Percentiles rank a stretch among this genome's conserved stretches.
Evolutionary conservation across 495 filamentous ascomycete species (phyloP).

Genomic region (Cairneyella variabilis): DNA sequence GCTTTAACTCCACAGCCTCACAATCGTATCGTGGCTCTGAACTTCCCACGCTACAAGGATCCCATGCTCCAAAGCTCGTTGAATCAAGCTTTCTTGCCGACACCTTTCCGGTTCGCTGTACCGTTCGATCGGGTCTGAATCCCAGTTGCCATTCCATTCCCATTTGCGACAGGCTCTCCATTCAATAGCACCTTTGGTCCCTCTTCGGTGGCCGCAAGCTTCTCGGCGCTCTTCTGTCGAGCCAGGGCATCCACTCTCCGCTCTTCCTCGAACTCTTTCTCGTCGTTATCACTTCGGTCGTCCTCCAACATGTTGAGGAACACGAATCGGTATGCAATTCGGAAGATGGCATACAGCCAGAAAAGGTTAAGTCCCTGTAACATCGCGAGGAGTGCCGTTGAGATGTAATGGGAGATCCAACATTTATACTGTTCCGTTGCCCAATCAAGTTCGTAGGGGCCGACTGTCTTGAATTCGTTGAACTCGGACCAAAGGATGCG

Average conservation of each 20-base stretch:
- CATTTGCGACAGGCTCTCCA: conserved; percentile 12
- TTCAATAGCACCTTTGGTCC: conserved; percentile 16
- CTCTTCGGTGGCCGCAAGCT: conserved; percentile 1
- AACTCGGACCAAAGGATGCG: conserved; percentile 80
- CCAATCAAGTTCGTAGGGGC: conserved; percentile 86
- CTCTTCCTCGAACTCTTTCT: conserved; percentile 37
- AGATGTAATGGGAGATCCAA: conserved; percentile 69
- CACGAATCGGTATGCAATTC: conserved; percentile 60
- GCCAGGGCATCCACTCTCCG: conserved; percentile 17
- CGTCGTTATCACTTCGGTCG: conserved; percentile 50
- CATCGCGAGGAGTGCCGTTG: conserved; percentile 62
- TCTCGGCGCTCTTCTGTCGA: conserved; percentile 5
- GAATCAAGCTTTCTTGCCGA: conserved; percentile 16
- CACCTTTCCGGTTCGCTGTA: conserved; percentile 23
- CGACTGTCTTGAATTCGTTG: conserved; percentile 84
- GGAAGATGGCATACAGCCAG: conserved; percentile 80
- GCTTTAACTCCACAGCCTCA: not conserved
- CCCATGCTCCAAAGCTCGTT: conserved; percentile 3
- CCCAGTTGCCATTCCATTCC: conserved; percentile 16
- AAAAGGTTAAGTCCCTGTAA: conserved; percentile 82
- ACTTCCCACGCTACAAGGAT: conserved; percentile 10
- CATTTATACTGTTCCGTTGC: conserved; percentile 81
- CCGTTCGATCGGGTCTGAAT: conserved; percentile 11
- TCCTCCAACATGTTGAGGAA: conserved; percentile 45
- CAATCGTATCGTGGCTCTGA: conserved; percentile 6